Percentiles rank a stretch among this genome's conserved stretches.
Conservation (phyloP, 352 stramenopile genomes). For the Globisporangium acanthophoron region DNA sequence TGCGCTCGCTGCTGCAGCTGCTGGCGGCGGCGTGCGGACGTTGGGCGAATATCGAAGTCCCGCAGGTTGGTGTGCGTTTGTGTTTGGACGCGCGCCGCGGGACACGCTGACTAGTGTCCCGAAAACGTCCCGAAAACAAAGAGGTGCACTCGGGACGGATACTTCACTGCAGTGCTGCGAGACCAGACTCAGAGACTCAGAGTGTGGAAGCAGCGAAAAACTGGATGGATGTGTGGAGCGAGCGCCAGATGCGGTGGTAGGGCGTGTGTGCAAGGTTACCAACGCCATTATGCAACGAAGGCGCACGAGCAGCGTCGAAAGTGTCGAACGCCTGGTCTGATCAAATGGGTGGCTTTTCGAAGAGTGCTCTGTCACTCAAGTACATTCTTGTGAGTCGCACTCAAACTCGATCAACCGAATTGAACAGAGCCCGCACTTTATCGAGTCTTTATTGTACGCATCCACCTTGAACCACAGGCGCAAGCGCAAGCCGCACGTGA, state of each 20-base stretch:
- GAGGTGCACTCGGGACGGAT: too few species aligned
- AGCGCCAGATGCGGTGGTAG: neutral
- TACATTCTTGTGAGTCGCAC: too few species aligned
- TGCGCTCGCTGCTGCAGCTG: neutral
- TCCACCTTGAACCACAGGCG: neutral
- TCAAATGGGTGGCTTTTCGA: too few species aligned
- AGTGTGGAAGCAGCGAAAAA: neutral
- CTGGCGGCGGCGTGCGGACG: neutral
- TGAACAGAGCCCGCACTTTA: too few species aligned
- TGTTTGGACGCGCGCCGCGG: neutral
- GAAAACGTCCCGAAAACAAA: neutral
- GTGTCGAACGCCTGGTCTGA: too few species aligned
- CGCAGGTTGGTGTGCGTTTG: slow-evolving; percentile 5
- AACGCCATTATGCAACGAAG: neutral
- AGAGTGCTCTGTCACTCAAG: too few species aligned
- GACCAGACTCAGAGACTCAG: too few species aligned
- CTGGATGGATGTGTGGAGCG: neutral
- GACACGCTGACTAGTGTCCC: slow-evolving; percentile 29
- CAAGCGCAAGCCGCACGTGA: neutral
- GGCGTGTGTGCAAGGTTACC: neutral
- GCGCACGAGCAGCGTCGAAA: too few species aligned
- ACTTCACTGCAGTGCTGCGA: too few species aligned
- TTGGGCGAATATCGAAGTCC: slow-evolving; percentile 12
- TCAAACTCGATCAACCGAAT: too few species aligned
- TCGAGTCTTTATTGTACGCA: neutral